Evolutionary conservation across 208 protist genomes (phyloP), one percentile per base, ranked within the genome.

Genomic region (Trypanosoma melophagium): DNA sequence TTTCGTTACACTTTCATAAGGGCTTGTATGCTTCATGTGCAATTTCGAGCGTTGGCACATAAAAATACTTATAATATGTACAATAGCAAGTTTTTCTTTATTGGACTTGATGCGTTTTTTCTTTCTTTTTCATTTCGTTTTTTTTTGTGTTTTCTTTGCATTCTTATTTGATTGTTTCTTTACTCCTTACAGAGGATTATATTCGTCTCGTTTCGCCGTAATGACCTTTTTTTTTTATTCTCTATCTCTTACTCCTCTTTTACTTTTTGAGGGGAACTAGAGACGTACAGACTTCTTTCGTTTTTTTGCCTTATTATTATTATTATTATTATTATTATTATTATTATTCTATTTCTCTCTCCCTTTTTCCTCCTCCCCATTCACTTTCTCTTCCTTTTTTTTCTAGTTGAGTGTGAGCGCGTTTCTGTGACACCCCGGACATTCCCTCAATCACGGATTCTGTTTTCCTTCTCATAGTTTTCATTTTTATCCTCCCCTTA

Each of bases 1-100:
- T 25, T 76, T 76, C 53, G 44, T 76, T 44, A 62, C 38, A 14
- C 54, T 74, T 47, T 74, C 61, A 41, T 74, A 68, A n/a, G n/a
- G n/a, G n/a, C n/a, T n/a, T 28, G 19, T 35, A 24, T 40, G 28
- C 28, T 35, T 35, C 28, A 35, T 35, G 28, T 35, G 28, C 5
- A 35, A 35, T 35, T 35, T 35, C 5, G 28, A 35, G 28, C 28
- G 28, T 7, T 35, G 28, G 5, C 28, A 35, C 28, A 35, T 35
- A 35, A 35, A n/a, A n/a, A n/a, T n/a, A n/a, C n/a, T 35, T 35
- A 1, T 35, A 7, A 35, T 35, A 40, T 40, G 16, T 49, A 45
- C 31, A 53, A 24, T 35, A 35, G 28, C 28, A 5, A 35, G 28
- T 35, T 35, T 5, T 35, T 35, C 28, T 35, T 35, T 35, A 35